Base-by-base conservation (phyloP, 2,329 filamentous ascomycete species). In the Aspergillus novofumigatus region DNA sequence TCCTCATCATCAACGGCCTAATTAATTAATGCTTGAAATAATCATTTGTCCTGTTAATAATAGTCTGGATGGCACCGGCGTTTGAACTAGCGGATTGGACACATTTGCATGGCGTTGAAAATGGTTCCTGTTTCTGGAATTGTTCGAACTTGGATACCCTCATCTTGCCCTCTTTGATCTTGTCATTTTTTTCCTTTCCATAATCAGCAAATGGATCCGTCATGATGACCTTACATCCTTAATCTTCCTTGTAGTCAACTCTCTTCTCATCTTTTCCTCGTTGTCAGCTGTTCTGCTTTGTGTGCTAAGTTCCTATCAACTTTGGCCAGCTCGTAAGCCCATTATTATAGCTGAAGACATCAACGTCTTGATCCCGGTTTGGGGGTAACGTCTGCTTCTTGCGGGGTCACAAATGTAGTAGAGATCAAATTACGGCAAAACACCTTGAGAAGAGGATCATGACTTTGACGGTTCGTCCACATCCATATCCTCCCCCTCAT, bases 401-500 rank as follows among this genome's bases (percentile, higher is more conserved):
- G 9, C 26, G 7, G 28, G 11, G 32, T 35, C 32, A 35, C 32
- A 32, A 32, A 14, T 32, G 11, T 11, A 14, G 29, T 14, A 32
- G 4, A 35, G 4, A 35, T 35, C 29, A 14, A 44, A 44, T 11
- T 21, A 5, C 1, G n/a, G n/a, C 20, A 11, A 9, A 10, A 10
- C 2, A 23, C 6, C 4, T 7, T 25, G 44, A 25, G 11, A 47
- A 23, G 20, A 11, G 2, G 4, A 11, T 23, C 11, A 23, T 14
- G 1, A 4, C n/a, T 14, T 23, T 23, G 44, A 17, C 1, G 8
- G 21, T 21, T n/a, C 20, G 10, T 25, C 57, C 4, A 57, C 55
- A 23, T 63, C 56, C 10, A 62, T 56, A 2, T 57, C 57, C 14
- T 45, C 61, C 8, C 60, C 55, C 51, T 57, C 44, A 14, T 56